Evolutionary conservation across 1,284 basidiomycete genomes (phyloP), one percentile per base, ranked within the genome.

Genomic region (Earliella scabrosa): DNA sequence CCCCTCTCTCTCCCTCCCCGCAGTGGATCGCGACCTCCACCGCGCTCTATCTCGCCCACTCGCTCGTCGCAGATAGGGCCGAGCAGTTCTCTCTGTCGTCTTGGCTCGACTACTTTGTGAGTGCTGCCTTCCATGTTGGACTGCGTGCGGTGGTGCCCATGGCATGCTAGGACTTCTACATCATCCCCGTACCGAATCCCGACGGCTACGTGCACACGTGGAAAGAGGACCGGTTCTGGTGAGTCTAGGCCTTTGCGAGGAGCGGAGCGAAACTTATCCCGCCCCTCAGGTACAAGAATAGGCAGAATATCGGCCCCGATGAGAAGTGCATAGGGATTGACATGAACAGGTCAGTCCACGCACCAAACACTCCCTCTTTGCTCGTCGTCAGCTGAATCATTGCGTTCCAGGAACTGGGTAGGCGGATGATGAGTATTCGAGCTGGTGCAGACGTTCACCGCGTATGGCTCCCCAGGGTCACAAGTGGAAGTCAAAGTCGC

Each of bases 11-110:
- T n/a, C n/a, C n/a, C n/a, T n/a, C n/a, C n/a, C 13, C 24, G 27
- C 57, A 93, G 87, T 95, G 92, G 92, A 82, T 95, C 46, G 87
- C 91, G 0, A 86, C 89, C 0, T 82, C 92, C 0, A 82, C 91
- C 0, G 77, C 89, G 0, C 73, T 92, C 11, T 94, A 92, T 71
- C 73, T 93, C 45, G 80, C 87, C 0, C 91, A 94, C 68, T 79
- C 85, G 0, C 77, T 94, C 7, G 75, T 88, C 3, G 72, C 83
- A 3, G 73, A 84, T 52, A 61, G 75, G 0, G 72, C 78, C 1
- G 78, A 85, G 56, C 63, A 71, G 18, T 76, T 77, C 45, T 80
- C 82, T 0, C 71, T 86, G 9, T 68, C 74, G 1, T 63, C 68
- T 6, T 73, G 92, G 20, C 77, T 93, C 13, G 72, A 83, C 14